phyloP scores from a whole-genome alignment of 2,329 filamentous ascomycete genomes.

The Penicillium sp. region DNA sequence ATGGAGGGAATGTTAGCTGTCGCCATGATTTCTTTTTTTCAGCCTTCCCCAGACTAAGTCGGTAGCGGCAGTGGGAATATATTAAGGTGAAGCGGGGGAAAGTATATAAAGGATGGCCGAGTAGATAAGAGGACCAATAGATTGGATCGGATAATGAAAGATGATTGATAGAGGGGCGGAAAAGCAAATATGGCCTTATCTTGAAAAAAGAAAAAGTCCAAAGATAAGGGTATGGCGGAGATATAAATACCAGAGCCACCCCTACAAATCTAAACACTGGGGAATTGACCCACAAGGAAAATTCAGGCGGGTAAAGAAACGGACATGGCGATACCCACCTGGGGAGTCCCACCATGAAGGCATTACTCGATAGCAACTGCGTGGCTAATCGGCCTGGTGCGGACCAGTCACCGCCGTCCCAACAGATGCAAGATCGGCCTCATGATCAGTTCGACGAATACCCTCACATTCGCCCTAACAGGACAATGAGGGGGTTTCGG shows the following conservation, averaged over 20 bases:
- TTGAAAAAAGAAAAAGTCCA: constrained; percentile 4
- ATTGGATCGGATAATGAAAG: neutral
- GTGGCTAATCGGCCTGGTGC: constrained; percentile 8
- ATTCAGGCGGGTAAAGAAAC: constrained; percentile 2
- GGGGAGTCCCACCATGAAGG: constrained; percentile 7
- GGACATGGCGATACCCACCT: constrained; percentile 9
- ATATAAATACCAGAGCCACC: constrained; percentile 16
- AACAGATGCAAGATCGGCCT: neutral
- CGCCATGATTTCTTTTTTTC: constrained; percentile 17
- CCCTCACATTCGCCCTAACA: constrained; percentile 26
- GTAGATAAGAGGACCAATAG: constrained; percentile 8
- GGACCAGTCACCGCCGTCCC: constrained; percentile 5
- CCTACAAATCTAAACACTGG: neutral
- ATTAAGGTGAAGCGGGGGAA: constrained; percentile 4
- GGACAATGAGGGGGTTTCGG: neutral
- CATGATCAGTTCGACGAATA: constrained; percentile 13
- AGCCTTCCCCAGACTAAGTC: neutral
- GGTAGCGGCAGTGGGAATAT: constrained; percentile 1
- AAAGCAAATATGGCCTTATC: constrained; percentile 14
- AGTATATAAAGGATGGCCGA: constrained; percentile 5
- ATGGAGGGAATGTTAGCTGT: constrained; percentile 48
- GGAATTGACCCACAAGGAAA: constrained; percentile 5
- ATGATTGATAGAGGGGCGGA: constrained; percentile 8
- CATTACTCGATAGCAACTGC: constrained; percentile 19
- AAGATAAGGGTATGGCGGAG: constrained; percentile 6